Evolutionary conservation across 164 flowering plant species (phyloP), one percentile per base, ranked within the genome.

Genomic region (Vitis rotundifolia): DNA sequence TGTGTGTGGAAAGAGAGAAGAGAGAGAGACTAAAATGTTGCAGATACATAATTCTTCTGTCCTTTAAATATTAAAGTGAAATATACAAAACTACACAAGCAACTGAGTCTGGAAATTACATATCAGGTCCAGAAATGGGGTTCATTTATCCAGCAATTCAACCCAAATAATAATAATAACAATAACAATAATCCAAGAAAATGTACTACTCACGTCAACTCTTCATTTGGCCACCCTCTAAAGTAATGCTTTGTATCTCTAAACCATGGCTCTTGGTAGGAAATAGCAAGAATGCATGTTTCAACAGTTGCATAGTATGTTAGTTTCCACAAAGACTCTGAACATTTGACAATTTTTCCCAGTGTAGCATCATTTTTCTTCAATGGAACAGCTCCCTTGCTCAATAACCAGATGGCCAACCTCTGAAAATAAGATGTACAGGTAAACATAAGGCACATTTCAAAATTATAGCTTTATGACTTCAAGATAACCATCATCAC

Each of bases 261-360:
- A 76, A 90, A 87, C 98, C 98, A 95, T 56, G 96, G 87, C 71
- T 95, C 97, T 18, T 78, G 60, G 68, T 79, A 89, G 47, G 70
- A 74, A 54, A 83, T 70, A 67, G 68, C 63, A 61, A 95, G 84
- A 75, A 89, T 50, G 49, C 70, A 91, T 56, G 64, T 69, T 78
- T 95, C 90, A 69, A 84, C 83, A 59, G 85, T 70, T 2, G 83
- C 89, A 77, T 90, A 93, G 84, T 93, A 91, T 29, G 88, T 73
- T 28, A 93, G 73, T 80, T 95, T 95, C 99, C 98, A 95, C 92
- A 93, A 77, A 60, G 98, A 93, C 76, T 95, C 98, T 5, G 90
- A 79, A 72, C 89, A 91, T 83, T 95, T 95, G 58, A 37, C 79
- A 68, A 95, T 78, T 79, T 91, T 93, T 68, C 79, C 84, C 37